Evolutionary conservation across 2,329 filamentous ascomycete genomes (phyloP), one percentile per base, ranked within the genome.

Genomic region (Pseudogymnoascus sp.): DNA sequence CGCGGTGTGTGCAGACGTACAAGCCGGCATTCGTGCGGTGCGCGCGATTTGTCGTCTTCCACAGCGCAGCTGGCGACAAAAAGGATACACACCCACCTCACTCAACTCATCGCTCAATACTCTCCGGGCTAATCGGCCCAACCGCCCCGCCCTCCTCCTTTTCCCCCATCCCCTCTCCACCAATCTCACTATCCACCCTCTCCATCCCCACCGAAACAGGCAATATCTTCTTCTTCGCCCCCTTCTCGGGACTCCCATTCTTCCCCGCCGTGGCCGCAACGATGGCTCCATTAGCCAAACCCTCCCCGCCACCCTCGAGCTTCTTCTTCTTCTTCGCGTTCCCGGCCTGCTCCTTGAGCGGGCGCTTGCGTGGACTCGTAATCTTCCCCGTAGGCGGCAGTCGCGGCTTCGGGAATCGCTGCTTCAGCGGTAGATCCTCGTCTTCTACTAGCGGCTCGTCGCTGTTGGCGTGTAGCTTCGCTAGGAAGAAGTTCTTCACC

Each of bases 361-460:
- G 89, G 6, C 89, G 80, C 75, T 95, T 95, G 67, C 91, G 84
- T 30, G 90, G 89, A 58, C 85, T 88, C 9, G 88, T 87, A 65
- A 95, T 95, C 78, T 95, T 95, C 69, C 90, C 90, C 18, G 86
- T 92, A 18, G 83, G 79, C 30, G 82, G 77, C n/a, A 83, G 82
- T n/a, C 82, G 78, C 21, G 76, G 90, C 67, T 82, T 82, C 26
- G 80, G 79, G 67, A 82, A 82, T 35, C 90, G 82, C 74, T 99
- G 94, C 74, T 99, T 99, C 60, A 86, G 83, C 13, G 95, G 94
- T 21, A 99, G 77, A 66, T 99, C 92, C 70, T 97, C 90, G 74
- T 99, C 94, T 76, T 99, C 94, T 58, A 95, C 78, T 65, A 99
- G 80, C 41, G 90, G 85, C 71, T 91, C 83, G 68, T 92, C 86